These are phyloP conservation scores for Arxiozyma heterogenica DNA, from an alignment of 1,139 yeast species.

Conservation along the genomic window DNA sequence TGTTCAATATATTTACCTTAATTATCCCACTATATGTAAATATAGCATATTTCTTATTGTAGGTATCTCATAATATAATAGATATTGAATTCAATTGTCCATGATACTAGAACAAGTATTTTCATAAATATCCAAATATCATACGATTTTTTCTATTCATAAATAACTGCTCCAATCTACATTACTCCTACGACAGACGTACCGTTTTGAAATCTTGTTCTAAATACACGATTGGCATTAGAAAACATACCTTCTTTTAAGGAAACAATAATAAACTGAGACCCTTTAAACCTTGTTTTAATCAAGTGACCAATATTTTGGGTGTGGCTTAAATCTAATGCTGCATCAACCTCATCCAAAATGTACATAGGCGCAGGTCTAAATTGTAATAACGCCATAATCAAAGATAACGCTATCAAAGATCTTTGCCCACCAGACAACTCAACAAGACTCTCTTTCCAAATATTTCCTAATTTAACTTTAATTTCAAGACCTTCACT, in stretches of 20 bases:
- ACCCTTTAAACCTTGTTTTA: slow-evolving; percentile 87
- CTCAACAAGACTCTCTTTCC: slow-evolving; percentile 95
- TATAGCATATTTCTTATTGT: no score
- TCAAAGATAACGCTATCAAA: slow-evolving; percentile 79
- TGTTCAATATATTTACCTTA: no score
- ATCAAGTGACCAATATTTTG: slow-evolving; percentile 95
- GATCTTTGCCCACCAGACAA: slow-evolving; percentile 97
- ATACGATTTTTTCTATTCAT: not conserved
- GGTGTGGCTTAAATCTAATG: slow-evolving; percentile 91
- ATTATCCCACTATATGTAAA: not conserved
- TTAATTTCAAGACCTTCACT: slow-evolving; percentile 88
- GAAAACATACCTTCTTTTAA: slow-evolving; percentile 97
- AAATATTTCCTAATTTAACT: slow-evolving; percentile 81
- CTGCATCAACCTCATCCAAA: slow-evolving; percentile 96
- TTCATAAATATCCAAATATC: not conserved
- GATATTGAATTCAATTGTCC: not conserved
- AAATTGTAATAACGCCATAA: slow-evolving; percentile 82
- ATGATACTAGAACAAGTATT: not conserved
- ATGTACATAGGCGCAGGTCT: slow-evolving; percentile 98
- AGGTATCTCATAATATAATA: no score
- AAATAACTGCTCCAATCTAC: not conserved
- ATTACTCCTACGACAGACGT: slow-evolving; percentile 65
- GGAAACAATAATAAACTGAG: slow-evolving; percentile 93
- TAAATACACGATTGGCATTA: slow-evolving; percentile 87
- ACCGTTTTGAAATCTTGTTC: slow-evolving; percentile 93